Conservation (phyloP, 2,329 filamentous ascomycete species). For the Calonectria montana region DNA sequence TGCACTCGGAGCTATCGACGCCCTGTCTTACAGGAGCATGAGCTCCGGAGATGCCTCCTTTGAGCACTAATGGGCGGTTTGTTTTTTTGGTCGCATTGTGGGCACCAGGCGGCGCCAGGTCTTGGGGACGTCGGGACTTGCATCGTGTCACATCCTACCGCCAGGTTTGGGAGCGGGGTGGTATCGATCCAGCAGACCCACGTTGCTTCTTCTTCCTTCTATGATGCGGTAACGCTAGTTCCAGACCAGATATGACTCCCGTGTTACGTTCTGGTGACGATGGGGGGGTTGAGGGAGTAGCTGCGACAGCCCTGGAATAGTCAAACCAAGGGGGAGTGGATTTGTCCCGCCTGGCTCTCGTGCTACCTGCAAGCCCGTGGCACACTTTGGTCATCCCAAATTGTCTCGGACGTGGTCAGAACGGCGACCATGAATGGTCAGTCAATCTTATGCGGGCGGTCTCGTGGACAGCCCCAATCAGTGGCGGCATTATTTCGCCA, state of each 20-base stretch:
- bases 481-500: background rate
- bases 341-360: background rate
- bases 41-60: slow-evolving; percentile 1
- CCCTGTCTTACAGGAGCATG: slow-evolving; percentile 15
- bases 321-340: background rate
- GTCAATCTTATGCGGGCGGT: background rate
- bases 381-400: background rate
- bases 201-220: background rate
- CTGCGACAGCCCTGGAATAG: background rate
- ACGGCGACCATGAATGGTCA: background rate
- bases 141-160: background rate
- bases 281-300: background rate
- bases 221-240: background rate
- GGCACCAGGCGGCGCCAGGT: background rate
- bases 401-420: background rate
- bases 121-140: background rate
- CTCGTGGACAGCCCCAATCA: background rate
- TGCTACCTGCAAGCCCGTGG: background rate
- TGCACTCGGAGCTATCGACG: background rate
- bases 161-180: background rate
- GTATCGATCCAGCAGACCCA: background rate
- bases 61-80: background rate
- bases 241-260: background rate
- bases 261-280: background rate
- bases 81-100: background rate